Conservation (phyloP, 2,329 filamentous ascomycete species). For the Cladophialophora yegresii region DNA sequence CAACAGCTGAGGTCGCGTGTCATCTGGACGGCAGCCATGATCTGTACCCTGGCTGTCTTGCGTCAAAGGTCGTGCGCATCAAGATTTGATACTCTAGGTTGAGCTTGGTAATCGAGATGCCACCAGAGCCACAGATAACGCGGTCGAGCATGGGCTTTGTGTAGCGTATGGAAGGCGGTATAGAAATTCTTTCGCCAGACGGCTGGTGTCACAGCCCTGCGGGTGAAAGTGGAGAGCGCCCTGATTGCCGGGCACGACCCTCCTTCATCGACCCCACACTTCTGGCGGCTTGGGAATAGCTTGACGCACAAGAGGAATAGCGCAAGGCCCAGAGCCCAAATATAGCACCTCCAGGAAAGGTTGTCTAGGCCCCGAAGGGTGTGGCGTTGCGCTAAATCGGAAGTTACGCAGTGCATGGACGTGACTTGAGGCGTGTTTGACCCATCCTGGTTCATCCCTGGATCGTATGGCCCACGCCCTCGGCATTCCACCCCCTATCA, state of each 20-base stretch:
- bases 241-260: conserved; percentile 4
- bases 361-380: conserved; percentile 16
- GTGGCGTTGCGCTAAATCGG: conserved; percentile 27
- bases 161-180: conserved; percentile 25
- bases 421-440: conserved; percentile 28
- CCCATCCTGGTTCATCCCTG: conserved; percentile 21
- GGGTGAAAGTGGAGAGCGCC: conserved; percentile 10
- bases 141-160: background rate
- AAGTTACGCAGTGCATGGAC: conserved; percentile 22
- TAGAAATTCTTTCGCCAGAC: conserved; percentile 25
- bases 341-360: conserved; percentile 22
- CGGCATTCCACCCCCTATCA: conserved; percentile 19
- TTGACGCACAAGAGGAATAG: conserved; percentile 16
- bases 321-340: conserved; percentile 26
- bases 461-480: conserved; percentile 3
- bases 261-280: conserved; percentile 1
- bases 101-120: conserved; percentile 1
- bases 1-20: background rate
- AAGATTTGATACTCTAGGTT: background rate
- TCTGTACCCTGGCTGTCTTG: background rate
- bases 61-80: background rate
- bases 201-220: conserved; percentile 23
- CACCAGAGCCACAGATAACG: background rate
- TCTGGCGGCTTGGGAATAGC: conserved; percentile 20
- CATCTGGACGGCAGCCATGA: background rate